A percentile compares a stretch with the other conserved stretches of the same genome.
Conservation (phyloP, 2,329 filamentous ascomycete genomes). For the Furcasterigmium sp. region DNA sequence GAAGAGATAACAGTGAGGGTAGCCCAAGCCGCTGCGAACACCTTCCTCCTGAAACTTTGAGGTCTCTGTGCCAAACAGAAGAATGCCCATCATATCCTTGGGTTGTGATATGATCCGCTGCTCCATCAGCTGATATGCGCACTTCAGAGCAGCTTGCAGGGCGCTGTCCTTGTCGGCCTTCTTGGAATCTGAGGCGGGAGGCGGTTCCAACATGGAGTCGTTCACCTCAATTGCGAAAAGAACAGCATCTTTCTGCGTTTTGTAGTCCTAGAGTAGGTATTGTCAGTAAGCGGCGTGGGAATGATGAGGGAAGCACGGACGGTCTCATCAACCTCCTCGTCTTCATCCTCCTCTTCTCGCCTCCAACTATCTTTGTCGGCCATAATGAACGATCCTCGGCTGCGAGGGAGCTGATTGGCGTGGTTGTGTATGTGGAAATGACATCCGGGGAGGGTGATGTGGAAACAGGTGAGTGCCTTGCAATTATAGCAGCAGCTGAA, state of each 20-base stretch:
- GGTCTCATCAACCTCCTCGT: conserved; percentile 54
- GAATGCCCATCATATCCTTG: conserved; percentile 92
- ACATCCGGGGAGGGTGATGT: too few relatives aligned
- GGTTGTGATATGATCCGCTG: conserved; percentile 97
- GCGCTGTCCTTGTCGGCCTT: conserved; percentile 76
- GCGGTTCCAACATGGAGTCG: conserved; percentile 73
- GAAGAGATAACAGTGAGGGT: conserved; percentile 89
- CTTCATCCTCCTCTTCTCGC: conserved; percentile 58
- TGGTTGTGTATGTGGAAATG: too few relatives aligned
- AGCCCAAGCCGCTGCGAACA: conserved; percentile 56
- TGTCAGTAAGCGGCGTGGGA: conserved; percentile 6
- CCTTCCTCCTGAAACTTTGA: conserved; percentile 71
- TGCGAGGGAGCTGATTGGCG: neutral
- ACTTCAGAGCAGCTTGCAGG: conserved; percentile 81
- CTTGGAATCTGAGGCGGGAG: conserved; percentile 61
- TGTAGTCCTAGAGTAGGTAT: conserved; percentile 71
- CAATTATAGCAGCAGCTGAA: too few relatives aligned
- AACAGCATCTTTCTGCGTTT: conserved; percentile 94
- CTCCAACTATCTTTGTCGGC: conserved; percentile 37
- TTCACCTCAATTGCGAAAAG: conserved; percentile 93
- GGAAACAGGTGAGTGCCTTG: too few relatives aligned
- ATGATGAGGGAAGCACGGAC: neutral
- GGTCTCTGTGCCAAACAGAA: conserved; percentile 85
- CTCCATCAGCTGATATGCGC: conserved; percentile 92
- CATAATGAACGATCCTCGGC: conserved; percentile 16